phyloP scores from a whole-genome alignment of 805 yeast species.

The Torulaspora delbrueckii region DNA sequence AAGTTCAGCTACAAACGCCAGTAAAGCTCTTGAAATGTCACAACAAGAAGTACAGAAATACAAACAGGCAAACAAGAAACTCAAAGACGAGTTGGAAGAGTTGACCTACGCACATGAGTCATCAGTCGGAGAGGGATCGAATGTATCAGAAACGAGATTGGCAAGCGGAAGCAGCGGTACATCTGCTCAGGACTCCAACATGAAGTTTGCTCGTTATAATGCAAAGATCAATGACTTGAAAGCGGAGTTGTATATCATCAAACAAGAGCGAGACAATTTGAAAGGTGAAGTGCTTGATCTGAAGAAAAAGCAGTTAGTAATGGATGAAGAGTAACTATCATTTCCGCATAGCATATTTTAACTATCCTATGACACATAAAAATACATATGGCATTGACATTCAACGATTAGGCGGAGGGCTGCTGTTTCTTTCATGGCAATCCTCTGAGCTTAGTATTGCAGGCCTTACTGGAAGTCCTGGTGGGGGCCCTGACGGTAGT shows the following conservation, averaged over 20 bases:
- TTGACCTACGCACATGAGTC: constrained; percentile 43
- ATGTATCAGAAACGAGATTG: constrained; percentile 18
- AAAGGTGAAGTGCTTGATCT: constrained; percentile 54
- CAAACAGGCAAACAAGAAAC: constrained; percentile 49
- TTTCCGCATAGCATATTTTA: neutral
- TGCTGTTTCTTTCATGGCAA: constrained; percentile 7
- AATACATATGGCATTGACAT: neutral
- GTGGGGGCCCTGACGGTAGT: neutral
- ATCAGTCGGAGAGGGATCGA: constrained; percentile 36
- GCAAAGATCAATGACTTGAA: constrained; percentile 76
- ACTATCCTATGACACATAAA: constrained; percentile 7
- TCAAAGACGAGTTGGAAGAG: constrained; percentile 66
- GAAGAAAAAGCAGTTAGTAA: constrained; percentile 49
- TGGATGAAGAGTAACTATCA: constrained; percentile 7
- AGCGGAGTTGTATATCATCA: constrained; percentile 74
- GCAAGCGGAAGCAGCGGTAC: constrained; percentile 23
- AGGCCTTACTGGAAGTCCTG: neutral
- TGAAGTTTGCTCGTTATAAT: constrained; percentile 54
- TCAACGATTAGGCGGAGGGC: constrained; percentile 6
- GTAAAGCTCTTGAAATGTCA: constrained; percentile 66
- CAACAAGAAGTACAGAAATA: constrained; percentile 65
- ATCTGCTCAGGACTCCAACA: constrained; percentile 20
- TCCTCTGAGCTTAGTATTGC: constrained; percentile 5
- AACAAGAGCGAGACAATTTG: constrained; percentile 78
- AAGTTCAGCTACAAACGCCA: constrained; percentile 66